These are phyloP conservation scores for Punica granatum DNA, from an alignment of 345 rosid species.

Conservation along the genomic window DNA sequence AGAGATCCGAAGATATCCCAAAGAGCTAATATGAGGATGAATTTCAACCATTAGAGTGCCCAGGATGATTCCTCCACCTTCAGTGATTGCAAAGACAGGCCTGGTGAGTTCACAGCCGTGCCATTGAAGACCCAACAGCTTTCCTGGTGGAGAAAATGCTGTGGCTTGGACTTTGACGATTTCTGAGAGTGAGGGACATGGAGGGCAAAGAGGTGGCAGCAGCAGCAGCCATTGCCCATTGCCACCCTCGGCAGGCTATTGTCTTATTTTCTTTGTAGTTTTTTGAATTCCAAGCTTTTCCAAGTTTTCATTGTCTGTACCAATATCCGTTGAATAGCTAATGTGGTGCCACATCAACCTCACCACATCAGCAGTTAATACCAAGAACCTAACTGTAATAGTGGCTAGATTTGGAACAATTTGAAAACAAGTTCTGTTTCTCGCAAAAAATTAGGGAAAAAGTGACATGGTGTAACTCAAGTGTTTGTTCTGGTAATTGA, in stretches of 20 bases:
- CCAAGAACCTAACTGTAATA: not conserved
- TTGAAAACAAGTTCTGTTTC: not conserved
- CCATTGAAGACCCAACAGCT: not conserved
- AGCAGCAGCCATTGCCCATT: not conserved
- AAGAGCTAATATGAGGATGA: not conserved
- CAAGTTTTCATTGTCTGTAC: not conserved
- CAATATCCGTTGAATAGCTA: not conserved
- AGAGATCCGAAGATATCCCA: not conserved
- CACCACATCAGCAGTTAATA: not conserved
- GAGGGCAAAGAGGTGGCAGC: not conserved
- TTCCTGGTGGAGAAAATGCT: not conserved
- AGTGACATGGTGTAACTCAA: too few species aligned
- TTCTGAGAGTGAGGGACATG: not conserved
- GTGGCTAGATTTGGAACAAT: not conserved
- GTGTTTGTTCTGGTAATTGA: not conserved
- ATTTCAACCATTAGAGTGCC: not conserved
- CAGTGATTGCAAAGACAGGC: not conserved
- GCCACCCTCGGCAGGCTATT: not conserved
- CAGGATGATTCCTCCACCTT: not conserved
- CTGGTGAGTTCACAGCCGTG: not conserved
- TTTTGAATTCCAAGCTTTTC: not conserved
- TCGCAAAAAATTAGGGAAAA: not conserved
- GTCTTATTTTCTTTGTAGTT: not conserved
- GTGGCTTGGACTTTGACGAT: not conserved
- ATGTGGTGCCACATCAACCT: not conserved